These are phyloP conservation scores for Paraphoma sp. DNA, from an alignment of 2,329 filamentous ascomycete genomes.

Conservation along the genomic window DNA sequence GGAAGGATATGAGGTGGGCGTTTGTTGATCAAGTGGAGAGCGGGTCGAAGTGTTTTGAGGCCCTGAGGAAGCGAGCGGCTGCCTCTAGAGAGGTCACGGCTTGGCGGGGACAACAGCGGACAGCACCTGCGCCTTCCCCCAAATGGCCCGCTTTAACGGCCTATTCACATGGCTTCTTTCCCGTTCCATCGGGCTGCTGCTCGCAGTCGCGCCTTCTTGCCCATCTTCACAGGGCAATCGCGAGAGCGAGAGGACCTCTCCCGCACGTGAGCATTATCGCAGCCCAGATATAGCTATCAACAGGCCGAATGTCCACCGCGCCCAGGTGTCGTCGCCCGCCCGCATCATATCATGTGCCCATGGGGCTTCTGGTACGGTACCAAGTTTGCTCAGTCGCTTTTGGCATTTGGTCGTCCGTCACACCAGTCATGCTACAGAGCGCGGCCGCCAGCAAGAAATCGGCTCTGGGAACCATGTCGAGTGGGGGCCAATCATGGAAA, in stretches of 20 bases:
- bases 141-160: constrained; percentile 18
- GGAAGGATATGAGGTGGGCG: constrained; percentile 30
- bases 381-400: constrained; percentile 8
- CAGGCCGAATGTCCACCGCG: not conserved
- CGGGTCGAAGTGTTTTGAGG: constrained; percentile 36
- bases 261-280: constrained; percentile 20
- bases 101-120: constrained; percentile 14
- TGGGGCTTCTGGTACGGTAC: constrained; percentile 1
- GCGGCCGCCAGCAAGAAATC: constrained; percentile 24
- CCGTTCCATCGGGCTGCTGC: constrained; percentile 2
- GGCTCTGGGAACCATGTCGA: constrained; percentile 21
- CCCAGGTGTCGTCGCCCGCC: not conserved
- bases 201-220: not conserved
- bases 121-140: constrained; percentile 34
- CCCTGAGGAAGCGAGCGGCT: constrained; percentile 36
- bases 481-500: constrained; percentile 44
- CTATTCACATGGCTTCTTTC: constrained; percentile 23
- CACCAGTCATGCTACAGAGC: constrained; percentile 34
- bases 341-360: constrained; percentile 7
- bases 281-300: constrained; percentile 3
- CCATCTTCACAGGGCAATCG: not conserved
- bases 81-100: constrained; percentile 22
- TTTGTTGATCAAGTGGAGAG: constrained; percentile 30
- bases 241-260: constrained; percentile 14
- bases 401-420: constrained; percentile 22